phyloP scores from a whole-genome alignment of 179 eudicot species.

The Drosera spatulata region DNA sequence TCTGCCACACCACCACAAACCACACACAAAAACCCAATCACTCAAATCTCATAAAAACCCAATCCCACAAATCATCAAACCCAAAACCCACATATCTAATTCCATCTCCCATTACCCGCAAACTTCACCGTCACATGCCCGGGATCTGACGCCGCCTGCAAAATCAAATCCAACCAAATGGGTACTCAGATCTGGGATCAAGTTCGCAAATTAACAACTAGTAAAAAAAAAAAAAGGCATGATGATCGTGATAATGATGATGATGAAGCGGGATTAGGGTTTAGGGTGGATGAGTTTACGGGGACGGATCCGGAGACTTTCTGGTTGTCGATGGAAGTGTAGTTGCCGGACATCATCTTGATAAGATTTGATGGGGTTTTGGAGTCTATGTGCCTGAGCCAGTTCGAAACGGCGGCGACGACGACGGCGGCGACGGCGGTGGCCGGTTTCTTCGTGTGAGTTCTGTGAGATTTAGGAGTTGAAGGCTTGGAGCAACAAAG shows the following conservation, averaged over 20 bases:
- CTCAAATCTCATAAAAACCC: background rate
- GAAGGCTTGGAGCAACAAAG: too few relatives aligned
- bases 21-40: background rate
- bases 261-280: too few relatives aligned
- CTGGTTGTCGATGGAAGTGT: conserved; percentile 63
- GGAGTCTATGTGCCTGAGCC: too few relatives aligned
- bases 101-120: conserved; percentile 27
- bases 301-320: conserved; percentile 93
- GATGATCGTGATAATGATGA: too few relatives aligned
- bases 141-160: conserved; percentile 59
- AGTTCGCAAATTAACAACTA: background rate
- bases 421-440: too few relatives aligned
- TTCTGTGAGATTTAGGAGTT: too few relatives aligned
- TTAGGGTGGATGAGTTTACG: conserved; percentile 17
- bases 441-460: too few relatives aligned
- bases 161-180: background rate
- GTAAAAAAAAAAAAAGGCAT: too few relatives aligned
- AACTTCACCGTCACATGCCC: conserved; percentile 48
- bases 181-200: conserved; percentile 8
- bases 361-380: too few relatives aligned
- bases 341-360: conserved; percentile 71
- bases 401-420: too few relatives aligned
- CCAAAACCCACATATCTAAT: background rate
- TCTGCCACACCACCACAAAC: conserved; percentile 23
- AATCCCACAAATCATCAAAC: background rate